Evolutionary conservation across 1,284 basidiomycete genomes (phyloP).

Genomic region (Boletus hoseneyae): DNA sequence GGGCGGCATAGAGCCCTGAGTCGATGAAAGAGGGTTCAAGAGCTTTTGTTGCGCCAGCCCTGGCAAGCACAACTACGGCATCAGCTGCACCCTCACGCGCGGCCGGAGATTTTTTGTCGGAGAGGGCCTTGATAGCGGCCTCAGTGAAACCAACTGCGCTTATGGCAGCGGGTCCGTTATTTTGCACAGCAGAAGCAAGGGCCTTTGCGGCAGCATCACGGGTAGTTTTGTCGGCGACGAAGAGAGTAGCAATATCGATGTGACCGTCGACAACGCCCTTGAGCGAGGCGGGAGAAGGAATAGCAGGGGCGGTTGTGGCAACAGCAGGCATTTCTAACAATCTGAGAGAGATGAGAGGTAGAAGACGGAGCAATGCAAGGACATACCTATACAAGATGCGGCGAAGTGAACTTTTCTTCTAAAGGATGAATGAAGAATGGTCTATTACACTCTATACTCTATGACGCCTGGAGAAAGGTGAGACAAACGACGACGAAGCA

Average conservation of each 20-base stretch:
- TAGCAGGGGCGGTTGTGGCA: conserved; percentile 48
- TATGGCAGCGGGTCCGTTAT: conserved; percentile 84
- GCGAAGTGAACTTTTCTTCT: conserved; percentile 32
- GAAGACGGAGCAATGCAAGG: background rate
- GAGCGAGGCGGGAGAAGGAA: conserved; percentile 58
- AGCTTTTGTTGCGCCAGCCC: conserved; percentile 77
- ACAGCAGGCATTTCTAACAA: conserved; percentile 67
- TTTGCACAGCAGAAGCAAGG: conserved; percentile 74
- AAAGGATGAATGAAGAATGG: conserved; percentile 46
- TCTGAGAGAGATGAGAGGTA: conserved; percentile 34
- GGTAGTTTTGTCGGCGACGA: conserved; percentile 69
- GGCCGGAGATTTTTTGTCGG: conserved; percentile 88
- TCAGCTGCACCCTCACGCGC: conserved; percentile 82
- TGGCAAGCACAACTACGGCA: conserved; percentile 70
- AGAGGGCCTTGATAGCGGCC: conserved; percentile 81
- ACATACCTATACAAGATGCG: conserved; percentile 38
- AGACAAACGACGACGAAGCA: background rate
- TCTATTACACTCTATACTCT: conserved; percentile 55
- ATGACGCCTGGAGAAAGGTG: conserved; percentile 39
- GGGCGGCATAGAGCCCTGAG: conserved; percentile 79
- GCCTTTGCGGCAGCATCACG: conserved; percentile 69
- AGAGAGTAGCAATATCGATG: conserved; percentile 64
- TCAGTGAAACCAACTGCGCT: conserved; percentile 74
- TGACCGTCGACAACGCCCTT: conserved; percentile 61
- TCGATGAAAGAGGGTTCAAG: conserved; percentile 90